Percentiles rank a stretch among this genome's conserved stretches.
phyloP scores from a whole-genome alignment of 345 rosid genomes.

The Cardamine occulta region DNA sequence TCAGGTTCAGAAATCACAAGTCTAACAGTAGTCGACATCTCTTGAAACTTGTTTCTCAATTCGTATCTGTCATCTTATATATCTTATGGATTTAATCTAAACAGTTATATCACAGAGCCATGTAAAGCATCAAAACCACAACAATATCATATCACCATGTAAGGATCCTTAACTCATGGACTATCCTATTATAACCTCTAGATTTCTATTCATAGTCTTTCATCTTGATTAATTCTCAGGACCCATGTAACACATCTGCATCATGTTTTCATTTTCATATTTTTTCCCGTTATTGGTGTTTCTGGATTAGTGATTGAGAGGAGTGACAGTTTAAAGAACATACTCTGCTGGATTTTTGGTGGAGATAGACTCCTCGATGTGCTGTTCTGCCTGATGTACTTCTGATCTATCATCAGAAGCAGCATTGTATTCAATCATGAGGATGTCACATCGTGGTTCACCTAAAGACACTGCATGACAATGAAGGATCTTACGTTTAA shows the following conservation, averaged over 20 bases:
- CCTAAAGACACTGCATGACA: constrained; percentile 47
- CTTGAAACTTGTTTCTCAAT: too few species aligned
- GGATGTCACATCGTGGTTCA: constrained; percentile 29
- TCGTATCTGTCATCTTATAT: too few species aligned
- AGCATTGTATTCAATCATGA: constrained; percentile 34
- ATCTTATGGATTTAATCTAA: too few species aligned
- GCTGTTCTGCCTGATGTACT: constrained; percentile 45
- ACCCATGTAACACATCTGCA: constrained; percentile 4
- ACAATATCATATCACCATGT: not conserved
- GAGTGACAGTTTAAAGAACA: constrained; percentile 44
- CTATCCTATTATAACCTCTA: not conserved
- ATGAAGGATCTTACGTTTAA: not conserved
- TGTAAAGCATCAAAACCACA: constrained; percentile 19
- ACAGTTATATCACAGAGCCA: not conserved
- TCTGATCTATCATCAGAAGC: constrained; percentile 52
- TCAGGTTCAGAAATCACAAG: not conserved
- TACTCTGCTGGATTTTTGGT: constrained; percentile 49
- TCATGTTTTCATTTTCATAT: not conserved
- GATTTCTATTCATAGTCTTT: constrained; percentile 3
- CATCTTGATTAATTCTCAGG: constrained; percentile 1
- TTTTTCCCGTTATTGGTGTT: not conserved
- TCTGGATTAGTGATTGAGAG: constrained; percentile 18
- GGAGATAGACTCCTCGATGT: constrained; percentile 39
- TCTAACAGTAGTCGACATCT: not conserved
- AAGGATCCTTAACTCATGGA: not conserved